Evolutionary conservation across 192 early-diverging fungal genomes (phyloP).

Genomic region (Gigaspora rosea): DNA sequence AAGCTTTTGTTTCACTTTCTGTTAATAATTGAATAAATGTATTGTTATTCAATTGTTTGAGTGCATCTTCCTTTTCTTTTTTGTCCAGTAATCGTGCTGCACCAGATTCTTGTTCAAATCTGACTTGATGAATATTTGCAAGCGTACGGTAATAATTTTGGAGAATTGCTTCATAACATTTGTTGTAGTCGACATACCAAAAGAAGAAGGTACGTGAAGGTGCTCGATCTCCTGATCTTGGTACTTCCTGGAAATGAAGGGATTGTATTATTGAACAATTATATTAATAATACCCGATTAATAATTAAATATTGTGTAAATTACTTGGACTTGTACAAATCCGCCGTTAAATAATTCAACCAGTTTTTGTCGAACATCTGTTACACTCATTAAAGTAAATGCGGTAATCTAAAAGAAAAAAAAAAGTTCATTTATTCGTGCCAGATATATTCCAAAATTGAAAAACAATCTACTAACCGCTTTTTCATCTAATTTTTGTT

Average conservation of each 20-base stretch:
- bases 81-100: slow-evolving; percentile 2
- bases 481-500: slow-evolving; percentile 78
- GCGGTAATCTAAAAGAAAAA: slow-evolving; percentile 51
- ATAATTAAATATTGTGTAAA: not conserved
- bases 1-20: slow-evolving; percentile 12
- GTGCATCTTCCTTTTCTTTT: slow-evolving; percentile 21
- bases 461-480: slow-evolving; percentile 22
- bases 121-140: slow-evolving; percentile 23
- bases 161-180: slow-evolving; percentile 4
- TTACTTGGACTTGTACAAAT: slow-evolving; percentile 41
- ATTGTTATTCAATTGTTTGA: slow-evolving; percentile 12
- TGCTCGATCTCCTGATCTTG: slow-evolving; percentile 69
- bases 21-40: not conserved
- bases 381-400: slow-evolving; percentile 66
- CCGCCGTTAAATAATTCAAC: slow-evolving; percentile 55
- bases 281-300: not conserved
- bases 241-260: slow-evolving; percentile 63
- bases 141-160: slow-evolving; percentile 4
- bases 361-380: slow-evolving; percentile 63
- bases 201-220: slow-evolving; percentile 76
- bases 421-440: not conserved
- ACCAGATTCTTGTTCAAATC: slow-evolving; percentile 8
- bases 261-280: slow-evolving; percentile 31
- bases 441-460: not conserved
- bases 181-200: slow-evolving; percentile 54